Evolutionary conservation across 441 rosid species (phyloP).

Genomic region (Corymbia citriodora): DNA sequence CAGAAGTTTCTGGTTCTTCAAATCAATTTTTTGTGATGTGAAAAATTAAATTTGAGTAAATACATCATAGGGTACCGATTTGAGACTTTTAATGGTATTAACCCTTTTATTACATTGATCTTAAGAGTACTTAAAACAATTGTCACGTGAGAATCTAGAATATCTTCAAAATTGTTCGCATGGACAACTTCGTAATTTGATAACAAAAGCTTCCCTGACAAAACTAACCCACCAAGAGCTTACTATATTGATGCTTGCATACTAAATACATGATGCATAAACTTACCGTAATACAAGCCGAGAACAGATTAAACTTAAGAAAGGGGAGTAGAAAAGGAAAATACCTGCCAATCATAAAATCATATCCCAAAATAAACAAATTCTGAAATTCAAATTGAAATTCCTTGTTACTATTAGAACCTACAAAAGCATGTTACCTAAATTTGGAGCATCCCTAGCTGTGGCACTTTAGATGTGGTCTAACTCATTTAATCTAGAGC

Average conservation of each 20-base stretch:
- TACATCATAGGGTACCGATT: not conserved
- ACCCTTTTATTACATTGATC: not conserved
- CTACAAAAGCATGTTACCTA: not conserved
- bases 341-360: not conserved
- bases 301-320: not conserved
- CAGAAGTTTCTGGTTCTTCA: not conserved
- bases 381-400: not conserved
- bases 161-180: not conserved
- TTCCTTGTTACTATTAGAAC: not conserved
- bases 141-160: not conserved
- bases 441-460: not conserved
- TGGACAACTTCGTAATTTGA: not conserved
- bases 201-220: not conserved
- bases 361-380: not conserved
- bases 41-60: not conserved
- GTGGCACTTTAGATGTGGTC: not conserved
- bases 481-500: not conserved
- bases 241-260: not conserved
- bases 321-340: not conserved
- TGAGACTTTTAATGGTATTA: not conserved
- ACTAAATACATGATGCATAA: not conserved
- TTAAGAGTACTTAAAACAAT: not conserved
- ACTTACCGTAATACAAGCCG: not conserved
- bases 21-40: not conserved
- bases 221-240: not conserved